Base-by-base conservation (phyloP, 495 filamentous ascomycete species). In the Lepidopterella palustris region DNA sequence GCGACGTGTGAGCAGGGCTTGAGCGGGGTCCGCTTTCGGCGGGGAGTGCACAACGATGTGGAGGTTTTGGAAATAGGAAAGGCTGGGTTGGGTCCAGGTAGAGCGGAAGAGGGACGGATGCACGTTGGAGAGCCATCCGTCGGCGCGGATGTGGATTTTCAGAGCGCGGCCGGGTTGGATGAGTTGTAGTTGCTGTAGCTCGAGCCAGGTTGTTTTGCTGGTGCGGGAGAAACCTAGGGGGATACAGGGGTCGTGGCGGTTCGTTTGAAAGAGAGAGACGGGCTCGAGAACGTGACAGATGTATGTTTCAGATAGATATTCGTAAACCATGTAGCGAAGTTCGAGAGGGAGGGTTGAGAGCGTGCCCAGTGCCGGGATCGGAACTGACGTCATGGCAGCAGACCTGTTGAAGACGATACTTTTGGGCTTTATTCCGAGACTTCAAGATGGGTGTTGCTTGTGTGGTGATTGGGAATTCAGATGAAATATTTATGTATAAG, bases 301-400 rank as follows among this genome's bases (percentile, higher is more conserved):
- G 52, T 31, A 54, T 24, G n/a, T 23, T 5, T 54, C 52, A 18
- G 29, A 6, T 18, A 54, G 11, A 27, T 10, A n/a, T 11, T 40
- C 52, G 52, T 54, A 54, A 15, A 54, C 35, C 27, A 18, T 3
- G 20, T 54, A 40, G 15, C 52, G 52, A 15, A 54, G 52, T 15
- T 54, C 52, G 2, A 54, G 52, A 2, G 52, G 52, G 24, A 54
- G 27, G 13, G 29, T 35, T 5, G 20, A 28, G 25, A 54, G 47
- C 18, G 23, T 13, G 6, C 47, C 47, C 2, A 50, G 21, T 3
- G 5, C 24, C 15, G 47, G 47, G 2, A 5, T 2, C 13, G 6
- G 5, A 24, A 25, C 5, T 27, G 5, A 8, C 23, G 47, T 1
- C 47, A 50, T 50, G n/a, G n/a, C n/a, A n/a, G n/a, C n/a, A n/a